Conservation (phyloP, 106 monocot genomes). For the Alisma plantagoaquatica region DNA sequence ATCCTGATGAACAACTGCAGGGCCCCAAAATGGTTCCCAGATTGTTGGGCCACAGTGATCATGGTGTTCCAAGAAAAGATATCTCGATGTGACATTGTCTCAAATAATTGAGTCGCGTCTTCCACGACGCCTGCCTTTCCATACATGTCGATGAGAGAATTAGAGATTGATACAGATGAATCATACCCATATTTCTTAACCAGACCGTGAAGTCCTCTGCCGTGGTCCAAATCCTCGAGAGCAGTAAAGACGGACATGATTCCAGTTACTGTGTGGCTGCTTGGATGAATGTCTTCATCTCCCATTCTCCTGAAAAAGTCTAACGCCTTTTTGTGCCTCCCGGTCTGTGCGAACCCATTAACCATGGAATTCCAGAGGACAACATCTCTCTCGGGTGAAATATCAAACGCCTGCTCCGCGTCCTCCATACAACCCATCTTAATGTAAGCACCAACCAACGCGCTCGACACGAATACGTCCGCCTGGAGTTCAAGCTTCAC, state of each 20-base stretch:
- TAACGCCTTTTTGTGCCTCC: slow-evolving; percentile 25
- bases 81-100: slow-evolving; percentile 36
- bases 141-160: slow-evolving; percentile 64
- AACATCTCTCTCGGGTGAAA: slow-evolving; percentile 44
- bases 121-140: slow-evolving; percentile 47
- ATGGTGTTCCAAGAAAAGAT: slow-evolving; percentile 76
- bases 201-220: slow-evolving; percentile 41
- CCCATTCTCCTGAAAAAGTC: slow-evolving; percentile 40
- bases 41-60: slow-evolving; percentile 29
- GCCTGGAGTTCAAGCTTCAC: slow-evolving; percentile 22
- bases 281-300: slow-evolving; percentile 28
- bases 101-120: slow-evolving; percentile 45
- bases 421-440: slow-evolving; percentile 20
- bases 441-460: slow-evolving; percentile 36
- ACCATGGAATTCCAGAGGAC: slow-evolving; percentile 91
- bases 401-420: slow-evolving; percentile 42
- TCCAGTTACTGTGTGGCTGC: slow-evolving; percentile 49
- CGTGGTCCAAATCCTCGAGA: slow-evolving; percentile 24
- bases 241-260: slow-evolving; percentile 52
- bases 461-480: slow-evolving; percentile 52
- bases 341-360: slow-evolving; percentile 53
- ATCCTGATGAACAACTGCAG: slow-evolving; percentile 36
- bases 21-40: slow-evolving; percentile 27
- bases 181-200: slow-evolving; percentile 32
- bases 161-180: slow-evolving; percentile 16